phyloP scores from a whole-genome alignment of 257 asterid species.

The Nicotiana obtusifolia region DNA sequence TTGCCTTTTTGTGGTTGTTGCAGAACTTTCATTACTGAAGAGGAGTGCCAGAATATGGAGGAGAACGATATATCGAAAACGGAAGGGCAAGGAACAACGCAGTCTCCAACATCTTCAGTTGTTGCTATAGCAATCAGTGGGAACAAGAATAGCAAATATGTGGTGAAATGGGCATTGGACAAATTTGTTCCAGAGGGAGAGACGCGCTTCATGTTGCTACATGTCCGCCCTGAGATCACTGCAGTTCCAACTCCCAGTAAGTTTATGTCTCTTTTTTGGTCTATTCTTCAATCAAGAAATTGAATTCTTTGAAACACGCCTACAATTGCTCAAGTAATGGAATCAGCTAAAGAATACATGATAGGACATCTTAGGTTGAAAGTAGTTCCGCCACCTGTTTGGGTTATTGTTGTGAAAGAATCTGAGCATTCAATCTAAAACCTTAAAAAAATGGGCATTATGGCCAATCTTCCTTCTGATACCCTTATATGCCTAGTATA shows the following conservation, averaged over 20 bases:
- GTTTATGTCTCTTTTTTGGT: conserved; percentile 11
- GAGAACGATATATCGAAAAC: background rate
- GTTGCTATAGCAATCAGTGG: conserved; percentile 60
- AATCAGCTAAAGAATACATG: too few species aligned
- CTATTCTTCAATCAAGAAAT: background rate
- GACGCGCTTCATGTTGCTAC: conserved; percentile 50
- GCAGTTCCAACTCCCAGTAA: conserved; percentile 83
- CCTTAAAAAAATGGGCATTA: background rate
- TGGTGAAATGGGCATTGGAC: conserved; percentile 80
- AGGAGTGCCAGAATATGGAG: conserved; percentile 12
- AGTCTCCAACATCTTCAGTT: conserved; percentile 30
- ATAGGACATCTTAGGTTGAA: background rate
- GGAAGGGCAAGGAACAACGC: conserved; percentile 27
- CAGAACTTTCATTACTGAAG: background rate
- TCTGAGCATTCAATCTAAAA: background rate
- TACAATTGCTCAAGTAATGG: background rate
- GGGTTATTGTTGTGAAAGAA: too few species aligned
- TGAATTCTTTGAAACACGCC: background rate
- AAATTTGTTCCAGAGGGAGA: conserved; percentile 68
- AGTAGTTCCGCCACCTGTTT: too few species aligned
- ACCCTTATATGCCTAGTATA: background rate
- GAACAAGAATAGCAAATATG: conserved; percentile 46
- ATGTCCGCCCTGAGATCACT: conserved; percentile 50
- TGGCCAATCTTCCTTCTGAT: background rate
- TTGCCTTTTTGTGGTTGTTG: background rate